A percentile compares a stretch with the other conserved stretches of the same genome.
Evolutionary conservation across 2,329 filamentous ascomycete genomes (phyloP).

Genomic region (Sporothrix pseudoabietina): DNA sequence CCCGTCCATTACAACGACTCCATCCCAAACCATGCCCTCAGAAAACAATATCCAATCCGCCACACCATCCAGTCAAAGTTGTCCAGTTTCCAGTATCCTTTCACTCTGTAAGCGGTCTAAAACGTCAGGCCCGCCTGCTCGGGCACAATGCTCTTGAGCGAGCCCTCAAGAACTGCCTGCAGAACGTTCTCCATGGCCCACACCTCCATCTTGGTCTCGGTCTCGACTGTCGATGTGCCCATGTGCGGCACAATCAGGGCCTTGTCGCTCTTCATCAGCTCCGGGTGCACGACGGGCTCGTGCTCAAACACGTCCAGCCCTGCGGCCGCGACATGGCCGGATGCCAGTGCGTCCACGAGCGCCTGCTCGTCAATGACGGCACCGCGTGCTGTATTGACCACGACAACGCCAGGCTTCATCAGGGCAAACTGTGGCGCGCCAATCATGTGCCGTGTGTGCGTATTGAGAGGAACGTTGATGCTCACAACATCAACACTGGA

Average conservation of each 20-base stretch:
- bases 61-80: background rate
- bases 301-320: conserved; percentile 57
- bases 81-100: background rate
- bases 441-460: conserved; percentile 46
- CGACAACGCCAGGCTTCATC: conserved; percentile 54
- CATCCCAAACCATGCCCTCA: no score
- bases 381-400: conserved; percentile 61
- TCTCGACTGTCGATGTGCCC: conserved; percentile 78
- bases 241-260: conserved; percentile 81
- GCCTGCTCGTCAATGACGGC: conserved; percentile 55
- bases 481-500: conserved; percentile 52
- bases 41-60: background rate
- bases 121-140: conserved; percentile 31
- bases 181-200: conserved; percentile 33
- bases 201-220: conserved; percentile 40
- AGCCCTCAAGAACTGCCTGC: conserved; percentile 36
- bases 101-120: background rate
- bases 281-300: conserved; percentile 68
- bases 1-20: no score
- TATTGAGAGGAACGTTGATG: conserved; percentile 51
- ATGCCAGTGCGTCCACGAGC: conserved; percentile 50
- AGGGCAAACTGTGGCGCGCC: conserved; percentile 47
- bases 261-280: conserved; percentile 67
- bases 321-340: conserved; percentile 48
- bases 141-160: conserved; percentile 33